Conservation (phyloP, 2,329 filamentous ascomycete genomes). For the Pleomassaria siparia region DNA sequence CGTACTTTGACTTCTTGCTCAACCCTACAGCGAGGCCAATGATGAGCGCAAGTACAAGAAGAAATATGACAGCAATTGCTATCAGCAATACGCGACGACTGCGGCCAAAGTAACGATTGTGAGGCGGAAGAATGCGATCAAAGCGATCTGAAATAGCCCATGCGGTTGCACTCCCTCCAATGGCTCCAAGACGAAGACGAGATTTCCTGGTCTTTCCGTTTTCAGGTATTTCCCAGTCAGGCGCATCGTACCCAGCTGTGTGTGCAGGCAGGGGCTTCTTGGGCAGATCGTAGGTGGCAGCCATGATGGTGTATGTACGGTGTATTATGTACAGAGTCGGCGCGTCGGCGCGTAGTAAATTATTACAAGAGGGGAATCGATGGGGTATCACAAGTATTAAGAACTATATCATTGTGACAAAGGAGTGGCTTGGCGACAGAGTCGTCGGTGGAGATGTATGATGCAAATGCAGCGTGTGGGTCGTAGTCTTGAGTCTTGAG, state of each 20-base stretch:
- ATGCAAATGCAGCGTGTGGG: conserved; percentile 12
- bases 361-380: conserved; percentile 6
- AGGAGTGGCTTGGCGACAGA: conserved; percentile 21
- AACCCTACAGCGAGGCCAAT: conserved; percentile 48
- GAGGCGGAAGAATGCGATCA: conserved; percentile 40
- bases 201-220: conserved; percentile 12
- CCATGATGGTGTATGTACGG: conserved; percentile 18
- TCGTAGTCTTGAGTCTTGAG: conserved; percentile 15
- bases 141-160: conserved; percentile 36
- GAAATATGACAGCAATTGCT: conserved; percentile 29
- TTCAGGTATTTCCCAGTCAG: conserved; percentile 18
- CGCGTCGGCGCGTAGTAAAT: conserved; percentile 4
- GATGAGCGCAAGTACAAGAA: conserved; percentile 43
- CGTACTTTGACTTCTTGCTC: conserved; percentile 20
- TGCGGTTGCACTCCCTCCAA: conserved; percentile 16
- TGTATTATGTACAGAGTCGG: conserved; percentile 5
- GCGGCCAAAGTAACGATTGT: conserved; percentile 43
- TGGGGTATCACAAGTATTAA: conserved; percentile 13
- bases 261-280: conserved; percentile 23
- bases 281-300: conserved; percentile 8
- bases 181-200: conserved; percentile 7
- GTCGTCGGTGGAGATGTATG: conserved; percentile 8
- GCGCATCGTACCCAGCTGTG: conserved; percentile 15
- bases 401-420: conserved; percentile 8
- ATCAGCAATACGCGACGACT: conserved; percentile 44